A percentile compares a stretch with the other conserved stretches of the same genome.
Conservation (phyloP, 2,329 filamentous ascomycete genomes). For the Clonostachys rosea region DNA sequence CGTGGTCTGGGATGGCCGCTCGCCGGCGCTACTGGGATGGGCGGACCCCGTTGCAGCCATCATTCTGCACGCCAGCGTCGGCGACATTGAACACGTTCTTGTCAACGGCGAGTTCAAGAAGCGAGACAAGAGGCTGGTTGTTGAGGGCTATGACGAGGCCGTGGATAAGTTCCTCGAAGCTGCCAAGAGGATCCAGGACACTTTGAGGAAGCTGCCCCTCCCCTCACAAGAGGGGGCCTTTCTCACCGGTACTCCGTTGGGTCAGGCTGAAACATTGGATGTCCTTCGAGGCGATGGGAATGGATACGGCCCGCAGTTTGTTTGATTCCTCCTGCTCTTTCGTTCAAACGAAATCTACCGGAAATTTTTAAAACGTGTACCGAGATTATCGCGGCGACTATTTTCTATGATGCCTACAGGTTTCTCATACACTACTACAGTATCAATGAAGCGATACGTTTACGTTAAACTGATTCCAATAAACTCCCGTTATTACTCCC, state of each 20-base stretch:
- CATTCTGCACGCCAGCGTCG: conserved; percentile 48
- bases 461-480: too few species aligned
- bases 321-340: too few species aligned
- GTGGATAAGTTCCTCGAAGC: conserved; percentile 2
- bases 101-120: conserved; percentile 45
- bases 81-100: conserved; percentile 44
- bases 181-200: conserved; percentile 3
- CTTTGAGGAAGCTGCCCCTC: background rate
- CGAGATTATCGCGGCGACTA: too few species aligned
- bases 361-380: too few species aligned
- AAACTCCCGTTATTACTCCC: too few species aligned
- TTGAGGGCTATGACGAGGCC: conserved; percentile 8
- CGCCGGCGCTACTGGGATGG: conserved; percentile 48
- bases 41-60: conserved; percentile 50
- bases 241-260: background rate
- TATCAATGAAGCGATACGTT: too few species aligned
- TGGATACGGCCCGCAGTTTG: conserved; percentile 1
- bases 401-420: too few species aligned
- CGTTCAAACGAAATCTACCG: too few species aligned
- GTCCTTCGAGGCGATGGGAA: conserved; percentile 1
- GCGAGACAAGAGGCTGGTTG: conserved; percentile 29
- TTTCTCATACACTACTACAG: too few species aligned
- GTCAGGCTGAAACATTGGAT: background rate
- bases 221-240: conserved; percentile 1
- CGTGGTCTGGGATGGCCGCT: conserved; percentile 44